phyloP scores from a whole-genome alignment of 371 early-diverging fungal genomes.

The Rhizopus stolonifer region DNA sequence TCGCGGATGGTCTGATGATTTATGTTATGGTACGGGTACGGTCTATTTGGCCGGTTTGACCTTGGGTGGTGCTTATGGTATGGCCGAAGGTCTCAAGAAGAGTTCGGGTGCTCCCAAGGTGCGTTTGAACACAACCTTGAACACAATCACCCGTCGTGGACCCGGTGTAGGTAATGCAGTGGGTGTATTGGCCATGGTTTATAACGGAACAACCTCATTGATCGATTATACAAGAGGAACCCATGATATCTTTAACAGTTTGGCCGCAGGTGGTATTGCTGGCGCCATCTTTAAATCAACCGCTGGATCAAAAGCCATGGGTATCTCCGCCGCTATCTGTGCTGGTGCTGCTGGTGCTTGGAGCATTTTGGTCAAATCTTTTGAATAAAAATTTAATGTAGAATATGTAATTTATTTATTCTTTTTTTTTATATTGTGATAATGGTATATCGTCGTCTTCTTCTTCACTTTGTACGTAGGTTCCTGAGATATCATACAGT shows the following conservation, averaged over 20 bases:
- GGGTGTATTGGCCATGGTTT: constrained; percentile 82
- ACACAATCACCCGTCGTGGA: constrained; percentile 83
- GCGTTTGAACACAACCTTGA: constrained; percentile 80
- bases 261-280: constrained; percentile 74
- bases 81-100: constrained; percentile 73
- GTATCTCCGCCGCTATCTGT: constrained; percentile 60
- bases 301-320: constrained; percentile 43
- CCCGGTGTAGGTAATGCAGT: constrained; percentile 85
- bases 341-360: constrained; percentile 57
- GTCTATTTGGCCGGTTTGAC: constrained; percentile 77
- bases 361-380: constrained; percentile 29
- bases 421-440: constrained; percentile 11
- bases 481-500: constrained; percentile 29
- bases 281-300: constrained; percentile 81
- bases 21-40: constrained; percentile 87
- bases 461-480: constrained; percentile 16
- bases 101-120: constrained; percentile 65
- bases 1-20: constrained; percentile 80
- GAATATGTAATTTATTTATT: constrained; percentile 1
- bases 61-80: constrained; percentile 80
- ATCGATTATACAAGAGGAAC: constrained; percentile 65
- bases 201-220: constrained; percentile 71
- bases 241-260: constrained; percentile 66
- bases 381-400: neutral
- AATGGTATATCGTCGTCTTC: constrained; percentile 23